Base-by-base conservation (phyloP, 2,329 filamentous ascomycete genomes). In the Balansia obtecta region DNA sequence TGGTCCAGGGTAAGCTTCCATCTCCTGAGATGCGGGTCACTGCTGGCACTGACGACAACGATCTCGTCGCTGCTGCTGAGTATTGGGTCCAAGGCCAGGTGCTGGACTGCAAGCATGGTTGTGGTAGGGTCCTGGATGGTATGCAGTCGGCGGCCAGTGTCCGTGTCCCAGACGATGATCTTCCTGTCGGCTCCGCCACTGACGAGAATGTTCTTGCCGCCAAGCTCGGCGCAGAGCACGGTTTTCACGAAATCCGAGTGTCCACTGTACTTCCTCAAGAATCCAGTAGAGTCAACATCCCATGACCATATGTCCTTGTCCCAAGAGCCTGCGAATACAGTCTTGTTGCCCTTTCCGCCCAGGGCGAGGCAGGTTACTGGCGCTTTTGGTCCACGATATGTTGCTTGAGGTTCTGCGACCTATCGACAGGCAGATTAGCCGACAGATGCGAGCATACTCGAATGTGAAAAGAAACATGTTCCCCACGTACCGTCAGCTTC, bases 191-290 rank as follows among this genome's bases (percentile, higher is more conserved):
- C 83, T 39, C 85, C 83, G 45, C 86, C 86, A 53, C 85, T 88
- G 58, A 91, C 75, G 38, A 93, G 73, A 40, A 77, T 61, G 52
- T 86, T 73, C 53, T 76, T 79, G 30, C 76, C 81, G 15, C 73
- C 70, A 5, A 94, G 60, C 22, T 69, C 76, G 12, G 78, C 72
- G 57, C 77, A 81, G 13, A 85, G 68, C 3, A 97, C 70, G 4
- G 85, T 75, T 68, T 96, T 96, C 59, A 98, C 86, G 62, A 98
- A 98, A 68, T 98, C 93, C 1, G 78, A 74, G 65, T 97, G 91
- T 4, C 88, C 89, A 52, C 77, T 76, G 57, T 83, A 89, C 55
- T 74, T 82, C 54, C 71, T 75, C n/a, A 71, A 72, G 1, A 71
- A 68, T 32, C 71, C 64, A 42, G 71, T 73, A 3, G 79, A 79